These are phyloP conservation scores for Quercus gilva DNA, from an alignment of 306 rosid genomes.

Conservation along the genomic window DNA sequence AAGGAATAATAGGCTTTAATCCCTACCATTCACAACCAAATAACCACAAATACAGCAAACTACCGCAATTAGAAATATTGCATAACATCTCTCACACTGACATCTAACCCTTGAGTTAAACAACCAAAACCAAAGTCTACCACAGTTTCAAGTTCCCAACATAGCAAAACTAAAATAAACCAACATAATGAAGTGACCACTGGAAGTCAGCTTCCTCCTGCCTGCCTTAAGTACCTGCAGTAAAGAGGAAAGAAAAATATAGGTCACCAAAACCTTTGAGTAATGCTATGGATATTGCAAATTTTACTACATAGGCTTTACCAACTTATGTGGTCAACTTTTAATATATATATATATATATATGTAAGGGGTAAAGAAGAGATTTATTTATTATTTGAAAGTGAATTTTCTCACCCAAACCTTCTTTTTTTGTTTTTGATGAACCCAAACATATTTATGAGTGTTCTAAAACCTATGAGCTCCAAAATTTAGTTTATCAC, in stretches of 20 bases:
- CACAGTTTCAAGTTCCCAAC: conserved; percentile 19
- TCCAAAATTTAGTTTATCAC: not conserved
- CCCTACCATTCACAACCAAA: not conserved
- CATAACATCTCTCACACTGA: conserved; percentile 12
- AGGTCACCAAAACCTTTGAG: not conserved
- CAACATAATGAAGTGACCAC: conserved; percentile 13
- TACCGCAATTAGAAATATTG: not conserved
- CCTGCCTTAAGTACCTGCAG: conserved; percentile 32
- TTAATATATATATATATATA: no score
- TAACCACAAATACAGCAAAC: not conserved
- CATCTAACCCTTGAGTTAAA: conserved; percentile 11
- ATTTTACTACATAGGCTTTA: no score
- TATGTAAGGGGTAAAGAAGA: no score
- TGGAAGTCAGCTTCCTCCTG: conserved; percentile 40
- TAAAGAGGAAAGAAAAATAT: not conserved
- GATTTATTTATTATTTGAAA: no score
- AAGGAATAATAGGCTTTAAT: not conserved
- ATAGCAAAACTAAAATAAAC: conserved; percentile 19
- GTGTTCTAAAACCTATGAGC: not conserved
- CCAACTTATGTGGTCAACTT: no score
- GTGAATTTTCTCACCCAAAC: not conserved
- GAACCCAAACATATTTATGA: not conserved
- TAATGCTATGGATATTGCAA: no score
- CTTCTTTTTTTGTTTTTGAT: no score
- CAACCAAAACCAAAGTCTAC: conserved; percentile 21